Conservation (phyloP, 106 monocot genomes). For the Dioscorea zingiberensis region DNA sequence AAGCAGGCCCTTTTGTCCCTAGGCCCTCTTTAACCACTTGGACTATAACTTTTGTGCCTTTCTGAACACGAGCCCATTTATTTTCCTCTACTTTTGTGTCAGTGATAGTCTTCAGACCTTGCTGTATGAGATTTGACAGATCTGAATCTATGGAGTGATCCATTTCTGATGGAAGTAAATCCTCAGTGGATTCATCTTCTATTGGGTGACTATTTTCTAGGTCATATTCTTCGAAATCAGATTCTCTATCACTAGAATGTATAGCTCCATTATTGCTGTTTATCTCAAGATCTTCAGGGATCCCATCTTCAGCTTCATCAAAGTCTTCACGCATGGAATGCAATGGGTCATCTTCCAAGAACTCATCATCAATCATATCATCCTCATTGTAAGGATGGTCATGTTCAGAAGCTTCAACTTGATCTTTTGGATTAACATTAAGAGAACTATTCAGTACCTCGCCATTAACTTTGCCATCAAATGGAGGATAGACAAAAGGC, state of each 20-base stretch:
- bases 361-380: slow-evolving; percentile 37
- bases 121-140: slow-evolving; percentile 16
- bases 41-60: slow-evolving; percentile 91
- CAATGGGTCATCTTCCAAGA: slow-evolving; percentile 39
- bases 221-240: slow-evolving; percentile 33
- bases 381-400: slow-evolving; percentile 29
- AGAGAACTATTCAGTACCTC: slow-evolving; percentile 27
- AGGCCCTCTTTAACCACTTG: slow-evolving; percentile 95
- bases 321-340: slow-evolving; percentile 22
- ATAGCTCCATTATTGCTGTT: slow-evolving; percentile 9
- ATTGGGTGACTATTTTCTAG: slow-evolving; percentile 37
- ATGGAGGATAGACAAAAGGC: slow-evolving; percentile 81
- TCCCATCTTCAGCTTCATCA: slow-evolving; percentile 33
- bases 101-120: slow-evolving; percentile 12
- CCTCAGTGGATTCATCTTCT: slow-evolving; percentile 48
- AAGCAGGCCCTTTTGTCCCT: slow-evolving; percentile 86
- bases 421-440: slow-evolving; percentile 13
- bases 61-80: slow-evolving; percentile 73
- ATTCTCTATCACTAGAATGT: slow-evolving; percentile 6
- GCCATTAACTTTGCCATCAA: slow-evolving; percentile 13
- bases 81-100: slow-evolving; percentile 20
- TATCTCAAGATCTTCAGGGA: slow-evolving; percentile 16
- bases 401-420: slow-evolving; percentile 18
- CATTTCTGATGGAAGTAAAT: slow-evolving; percentile 25
- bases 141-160: slow-evolving; percentile 19